Evolutionary conservation across 78 protist genomes (phyloP).

Genomic region (Dictyostelium capitatum): DNA sequence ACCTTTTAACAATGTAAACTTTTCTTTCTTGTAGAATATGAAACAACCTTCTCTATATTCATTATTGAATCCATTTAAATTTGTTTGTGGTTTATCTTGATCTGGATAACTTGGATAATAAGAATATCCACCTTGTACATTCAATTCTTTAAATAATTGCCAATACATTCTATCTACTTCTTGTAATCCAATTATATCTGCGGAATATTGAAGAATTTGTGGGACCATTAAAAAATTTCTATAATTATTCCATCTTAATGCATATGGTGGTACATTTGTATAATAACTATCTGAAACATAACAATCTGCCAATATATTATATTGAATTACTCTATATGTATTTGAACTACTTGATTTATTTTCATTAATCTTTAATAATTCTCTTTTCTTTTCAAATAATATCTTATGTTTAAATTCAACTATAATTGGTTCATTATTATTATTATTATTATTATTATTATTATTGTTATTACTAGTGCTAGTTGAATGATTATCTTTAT

Average conservation of each 20-base stretch:
- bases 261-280: neutral
- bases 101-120: neutral
- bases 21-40: neutral
- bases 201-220: conserved; percentile 20
- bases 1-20: neutral
- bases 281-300: conserved; percentile 19
- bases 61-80: neutral
- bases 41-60: conserved; percentile 15
- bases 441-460: neutral
- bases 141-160: conserved; percentile 18
- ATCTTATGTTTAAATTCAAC: neutral
- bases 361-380: neutral
- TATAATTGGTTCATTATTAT: neutral
- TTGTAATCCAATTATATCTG: conserved; percentile 49
- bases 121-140: conserved; percentile 18
- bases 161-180: conserved; percentile 33
- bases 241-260: conserved; percentile 20
- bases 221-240: conserved; percentile 3
- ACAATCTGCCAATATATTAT: conserved; percentile 46
- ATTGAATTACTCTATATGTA: neutral
- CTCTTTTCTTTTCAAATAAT: neutral
- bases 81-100: neutral
- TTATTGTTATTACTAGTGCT: neutral
- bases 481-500: neutral
- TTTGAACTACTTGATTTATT: neutral